These are phyloP conservation scores for Leucoagaricus sp. DNA, from an alignment of 1,284 basidiomycete species.

Conservation along the genomic window DNA sequence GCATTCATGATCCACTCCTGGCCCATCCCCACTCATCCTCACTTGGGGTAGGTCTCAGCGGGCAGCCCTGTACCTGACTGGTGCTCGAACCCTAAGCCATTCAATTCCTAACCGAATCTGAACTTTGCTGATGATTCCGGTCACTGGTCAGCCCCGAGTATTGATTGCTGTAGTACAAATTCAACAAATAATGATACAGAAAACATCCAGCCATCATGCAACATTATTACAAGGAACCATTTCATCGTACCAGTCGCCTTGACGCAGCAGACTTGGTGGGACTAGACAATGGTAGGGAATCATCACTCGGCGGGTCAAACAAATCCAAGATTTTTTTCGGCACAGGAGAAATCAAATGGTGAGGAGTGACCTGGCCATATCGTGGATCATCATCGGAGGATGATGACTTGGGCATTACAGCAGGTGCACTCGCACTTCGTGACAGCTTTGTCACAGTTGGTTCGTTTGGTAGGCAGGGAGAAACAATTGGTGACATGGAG, in stretches of 20 bases:
- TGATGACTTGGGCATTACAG: slow-evolving; percentile 18
- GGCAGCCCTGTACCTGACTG: too few relatives aligned
- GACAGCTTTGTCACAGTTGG: neutral
- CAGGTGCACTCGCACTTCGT: slow-evolving; percentile 7
- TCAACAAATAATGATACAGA: neutral
- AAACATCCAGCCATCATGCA: neutral
- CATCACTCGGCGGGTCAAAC: slow-evolving; percentile 17
- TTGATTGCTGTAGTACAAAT: slow-evolving; percentile 10
- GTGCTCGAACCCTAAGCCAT: too few relatives aligned
- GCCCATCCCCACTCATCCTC: too few relatives aligned
- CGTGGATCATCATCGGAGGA: slow-evolving; percentile 65
- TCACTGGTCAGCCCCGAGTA: too few relatives aligned
- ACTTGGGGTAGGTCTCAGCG: too few relatives aligned
- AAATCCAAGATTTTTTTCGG: slow-evolving; percentile 4
- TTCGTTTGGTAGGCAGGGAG: neutral
- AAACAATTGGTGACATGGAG: slow-evolving; percentile 12
- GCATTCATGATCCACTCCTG: too few relatives aligned
- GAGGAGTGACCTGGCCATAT: slow-evolving; percentile 67
- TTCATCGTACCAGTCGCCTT: slow-evolving; percentile 24
- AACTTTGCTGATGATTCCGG: neutral
- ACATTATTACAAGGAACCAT: neutral
- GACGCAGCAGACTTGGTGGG: slow-evolving; percentile 41
- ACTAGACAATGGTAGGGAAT: slow-evolving; percentile 34
- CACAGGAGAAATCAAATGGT: slow-evolving; percentile 60
- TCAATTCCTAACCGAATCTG: too few relatives aligned